These are phyloP conservation scores for Aspergillus sp. DNA, from an alignment of 2,329 filamentous ascomycete species.

Conservation along the genomic window DNA sequence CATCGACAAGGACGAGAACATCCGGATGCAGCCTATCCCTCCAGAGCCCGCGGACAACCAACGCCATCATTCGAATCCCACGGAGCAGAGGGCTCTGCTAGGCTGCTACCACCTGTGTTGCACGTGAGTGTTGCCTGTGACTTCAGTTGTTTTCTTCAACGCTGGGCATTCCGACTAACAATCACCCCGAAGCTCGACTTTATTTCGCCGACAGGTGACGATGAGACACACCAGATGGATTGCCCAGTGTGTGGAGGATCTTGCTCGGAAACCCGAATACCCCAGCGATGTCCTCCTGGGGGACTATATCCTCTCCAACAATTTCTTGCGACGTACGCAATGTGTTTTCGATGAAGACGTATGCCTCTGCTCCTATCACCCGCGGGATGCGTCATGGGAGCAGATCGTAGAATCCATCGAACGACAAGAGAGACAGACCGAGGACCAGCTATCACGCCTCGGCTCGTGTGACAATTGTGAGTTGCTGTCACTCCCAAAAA, in stretches of 20 bases:
- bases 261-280: conserved; percentile 8
- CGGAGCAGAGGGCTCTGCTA: conserved; percentile 12
- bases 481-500: not conserved
- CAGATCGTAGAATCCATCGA: not conserved
- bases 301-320: conserved; percentile 3
- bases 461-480: conserved; percentile 1
- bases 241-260: conserved; percentile 4
- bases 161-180: not conserved
- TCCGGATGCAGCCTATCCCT: conserved; percentile 6
- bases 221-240: conserved; percentile 18
- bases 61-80: not conserved
- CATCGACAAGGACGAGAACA: not conserved
- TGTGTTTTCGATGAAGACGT: not conserved
- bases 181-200: not conserved
- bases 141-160: too few species aligned
- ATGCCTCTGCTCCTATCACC: not conserved
- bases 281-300: conserved; percentile 12
- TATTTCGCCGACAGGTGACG: conserved; percentile 14
- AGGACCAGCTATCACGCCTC: not conserved
- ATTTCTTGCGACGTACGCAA: not conserved
- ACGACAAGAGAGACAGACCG: not conserved
- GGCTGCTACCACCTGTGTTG: conserved; percentile 15
- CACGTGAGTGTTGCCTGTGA: not conserved
- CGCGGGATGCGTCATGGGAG: not conserved
- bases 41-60: not conserved